These are phyloP conservation scores for Wickerhamomyces kurtzmanii DNA, from an alignment of 805 yeast genomes.

Conservation along the genomic window DNA sequence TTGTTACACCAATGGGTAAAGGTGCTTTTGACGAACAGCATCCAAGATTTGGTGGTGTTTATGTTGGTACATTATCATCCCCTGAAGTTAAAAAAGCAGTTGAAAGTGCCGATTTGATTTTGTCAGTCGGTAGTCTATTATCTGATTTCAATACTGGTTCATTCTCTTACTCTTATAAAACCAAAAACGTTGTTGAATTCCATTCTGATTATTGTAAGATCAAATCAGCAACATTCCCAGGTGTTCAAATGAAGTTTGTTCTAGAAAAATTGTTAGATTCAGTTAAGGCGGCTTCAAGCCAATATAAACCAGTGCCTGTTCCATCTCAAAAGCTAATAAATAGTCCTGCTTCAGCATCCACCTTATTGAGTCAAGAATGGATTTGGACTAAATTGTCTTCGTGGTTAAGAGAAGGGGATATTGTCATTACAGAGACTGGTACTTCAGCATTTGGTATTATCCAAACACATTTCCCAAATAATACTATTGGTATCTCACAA, in stretches of 20 bases:
- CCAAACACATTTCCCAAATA: constrained; percentile 53
- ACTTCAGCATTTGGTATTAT: constrained; percentile 68
- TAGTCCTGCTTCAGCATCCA: constrained; percentile 30
- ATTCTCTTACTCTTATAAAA: constrained; percentile 65
- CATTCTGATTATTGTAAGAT: constrained; percentile 70
- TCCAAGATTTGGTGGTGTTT: constrained; percentile 75
- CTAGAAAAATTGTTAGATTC: constrained; percentile 30
- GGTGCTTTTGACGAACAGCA: constrained; percentile 65
- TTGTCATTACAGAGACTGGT: constrained; percentile 64
- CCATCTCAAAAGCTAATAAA: constrained; percentile 40
- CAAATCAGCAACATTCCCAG: constrained; percentile 60
- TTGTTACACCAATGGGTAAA: constrained; percentile 88
- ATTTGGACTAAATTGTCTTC: constrained; percentile 56
- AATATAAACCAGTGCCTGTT: constrained; percentile 42
- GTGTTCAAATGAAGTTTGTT: constrained; percentile 58
- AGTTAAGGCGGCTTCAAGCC: constrained; percentile 26
- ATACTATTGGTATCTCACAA: constrained; percentile 60
- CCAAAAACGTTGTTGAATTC: constrained; percentile 69
- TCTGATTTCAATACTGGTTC: constrained; percentile 91
- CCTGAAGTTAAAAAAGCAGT: constrained; percentile 67
- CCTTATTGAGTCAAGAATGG: constrained; percentile 55
- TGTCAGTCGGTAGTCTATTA: constrained; percentile 74
- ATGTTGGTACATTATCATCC: constrained; percentile 71
- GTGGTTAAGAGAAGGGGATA: constrained; percentile 59
- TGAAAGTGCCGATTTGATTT: constrained; percentile 63